Conservation (phyloP, 2,329 filamentous ascomycete species). For the Aplosporella prunicola region DNA sequence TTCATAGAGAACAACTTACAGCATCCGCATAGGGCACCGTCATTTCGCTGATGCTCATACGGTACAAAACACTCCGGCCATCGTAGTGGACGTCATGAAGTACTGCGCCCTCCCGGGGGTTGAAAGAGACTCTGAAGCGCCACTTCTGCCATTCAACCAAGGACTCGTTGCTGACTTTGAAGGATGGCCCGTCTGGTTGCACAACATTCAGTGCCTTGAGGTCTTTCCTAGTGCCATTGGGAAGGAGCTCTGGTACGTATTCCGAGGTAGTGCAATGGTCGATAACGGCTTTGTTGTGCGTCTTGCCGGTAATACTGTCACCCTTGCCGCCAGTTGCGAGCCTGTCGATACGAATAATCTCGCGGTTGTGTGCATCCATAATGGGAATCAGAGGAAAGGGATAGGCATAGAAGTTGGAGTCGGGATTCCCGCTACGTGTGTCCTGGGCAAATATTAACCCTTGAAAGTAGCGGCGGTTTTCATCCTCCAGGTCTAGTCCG, state of each 20-base stretch:
- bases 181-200: conserved; percentile 61
- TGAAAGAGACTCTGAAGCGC: conserved; percentile 32
- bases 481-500: conserved; percentile 39
- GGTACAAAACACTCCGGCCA: conserved; percentile 55
- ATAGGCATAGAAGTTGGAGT: conserved; percentile 33
- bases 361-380: conserved; percentile 25
- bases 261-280: conserved; percentile 44
- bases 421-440: conserved; percentile 34
- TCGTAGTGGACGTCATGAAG: conserved; percentile 63
- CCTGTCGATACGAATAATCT: conserved; percentile 27
- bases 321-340: conserved; percentile 31
- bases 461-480: conserved; percentile 44
- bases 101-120: conserved; percentile 50
- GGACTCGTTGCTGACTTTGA: conserved; percentile 42
- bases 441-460: conserved; percentile 45
- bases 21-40: conserved; percentile 17
- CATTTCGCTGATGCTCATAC: conserved; percentile 60
- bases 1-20: not conserved
- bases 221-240: conserved; percentile 30
- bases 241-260: conserved; percentile 37
- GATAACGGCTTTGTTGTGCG: conserved; percentile 27
- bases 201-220: conserved; percentile 62
- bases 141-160: conserved; percentile 41
- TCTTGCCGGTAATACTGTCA: conserved; percentile 29
- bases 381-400: conserved; percentile 29